Conservation (phyloP, 257 asterid genomes). For the Solanum gracilifrons region DNA sequence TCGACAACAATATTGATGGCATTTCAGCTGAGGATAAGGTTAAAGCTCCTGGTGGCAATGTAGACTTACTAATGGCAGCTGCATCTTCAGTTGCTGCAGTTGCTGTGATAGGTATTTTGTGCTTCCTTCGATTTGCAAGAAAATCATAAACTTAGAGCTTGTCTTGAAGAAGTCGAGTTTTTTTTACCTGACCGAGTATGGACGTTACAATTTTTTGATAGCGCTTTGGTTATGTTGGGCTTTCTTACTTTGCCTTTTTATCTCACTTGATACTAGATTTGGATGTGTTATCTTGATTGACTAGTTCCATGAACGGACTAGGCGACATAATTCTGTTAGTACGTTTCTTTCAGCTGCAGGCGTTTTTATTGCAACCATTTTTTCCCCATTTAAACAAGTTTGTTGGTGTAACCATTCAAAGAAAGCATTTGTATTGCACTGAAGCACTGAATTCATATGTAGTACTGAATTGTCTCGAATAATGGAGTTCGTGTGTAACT, state of each 20-base stretch:
- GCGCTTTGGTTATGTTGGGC: slow-evolving; percentile 10
- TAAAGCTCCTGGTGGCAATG: slow-evolving; percentile 13
- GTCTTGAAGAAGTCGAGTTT: slow-evolving; percentile 16
- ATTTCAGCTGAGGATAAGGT: background rate
- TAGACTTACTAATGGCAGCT: slow-evolving; percentile 28
- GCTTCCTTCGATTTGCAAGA: slow-evolving; percentile 35
- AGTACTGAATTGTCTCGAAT: background rate
- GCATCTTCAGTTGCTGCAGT: slow-evolving; percentile 41
- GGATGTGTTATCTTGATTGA: background rate
- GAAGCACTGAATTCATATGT: background rate
- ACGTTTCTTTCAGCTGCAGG: background rate
- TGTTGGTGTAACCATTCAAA: background rate
- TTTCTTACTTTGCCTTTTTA: slow-evolving; percentile 12
- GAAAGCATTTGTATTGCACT: background rate
- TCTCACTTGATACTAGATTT: slow-evolving; percentile 4
- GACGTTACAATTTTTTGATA: slow-evolving; percentile 41
- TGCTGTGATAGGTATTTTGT: slow-evolving; percentile 25
- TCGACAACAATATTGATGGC: slow-evolving; percentile 15
- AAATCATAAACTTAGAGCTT: background rate
- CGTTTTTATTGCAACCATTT: background rate
- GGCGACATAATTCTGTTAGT: too few relatives aligned
- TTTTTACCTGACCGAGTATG: slow-evolving; percentile 11
- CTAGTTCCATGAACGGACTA: background rate
- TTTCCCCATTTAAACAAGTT: background rate
- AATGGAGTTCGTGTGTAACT: background rate